These are phyloP conservation scores for Psilocybe tampanensis DNA, from an alignment of 768 basidiomycete genomes.

Conservation along the genomic window DNA sequence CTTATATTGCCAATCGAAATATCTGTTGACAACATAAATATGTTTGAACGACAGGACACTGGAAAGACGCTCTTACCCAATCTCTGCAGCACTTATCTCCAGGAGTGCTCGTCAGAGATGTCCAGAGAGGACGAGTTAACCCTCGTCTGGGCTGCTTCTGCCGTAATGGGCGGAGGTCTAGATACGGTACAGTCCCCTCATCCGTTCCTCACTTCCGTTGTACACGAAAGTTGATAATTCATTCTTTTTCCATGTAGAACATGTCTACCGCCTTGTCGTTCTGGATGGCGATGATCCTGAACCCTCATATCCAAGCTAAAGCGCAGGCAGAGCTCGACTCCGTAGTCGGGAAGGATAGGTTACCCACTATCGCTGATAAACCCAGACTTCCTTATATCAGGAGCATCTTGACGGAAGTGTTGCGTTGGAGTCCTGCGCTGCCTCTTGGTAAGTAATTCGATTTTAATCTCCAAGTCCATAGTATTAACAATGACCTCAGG, in stretches of 20 bases:
- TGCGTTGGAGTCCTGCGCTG: conserved; percentile 47
- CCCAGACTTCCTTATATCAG: conserved; percentile 50
- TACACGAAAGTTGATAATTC: conserved; percentile 10
- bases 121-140: conserved; percentile 36
- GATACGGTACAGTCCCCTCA: conserved; percentile 3
- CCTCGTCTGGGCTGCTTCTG: conserved; percentile 36
- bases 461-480: neutral
- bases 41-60: conserved; percentile 28
- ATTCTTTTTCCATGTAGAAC: conserved; percentile 41
- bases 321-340: conserved; percentile 55
- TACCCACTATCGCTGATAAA: conserved; percentile 42
- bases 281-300: conserved; percentile 49
- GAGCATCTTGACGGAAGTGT: conserved; percentile 46
- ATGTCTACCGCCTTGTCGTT: conserved; percentile 45
- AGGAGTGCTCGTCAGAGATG: conserved; percentile 28
- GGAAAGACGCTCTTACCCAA: conserved; percentile 39
- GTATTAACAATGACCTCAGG: conserved; percentile 6
- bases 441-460: conserved; percentile 36
- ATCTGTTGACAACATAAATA: neutral
- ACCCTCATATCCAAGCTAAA: conserved; percentile 45
- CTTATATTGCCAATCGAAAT: neutral
- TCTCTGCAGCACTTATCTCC: conserved; percentile 31
- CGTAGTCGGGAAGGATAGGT: conserved; percentile 38
- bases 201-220: neutral
- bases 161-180: conserved; percentile 9